Conservation (phyloP, 208 protist genomes). For the Entamoeba dispar region DNA sequence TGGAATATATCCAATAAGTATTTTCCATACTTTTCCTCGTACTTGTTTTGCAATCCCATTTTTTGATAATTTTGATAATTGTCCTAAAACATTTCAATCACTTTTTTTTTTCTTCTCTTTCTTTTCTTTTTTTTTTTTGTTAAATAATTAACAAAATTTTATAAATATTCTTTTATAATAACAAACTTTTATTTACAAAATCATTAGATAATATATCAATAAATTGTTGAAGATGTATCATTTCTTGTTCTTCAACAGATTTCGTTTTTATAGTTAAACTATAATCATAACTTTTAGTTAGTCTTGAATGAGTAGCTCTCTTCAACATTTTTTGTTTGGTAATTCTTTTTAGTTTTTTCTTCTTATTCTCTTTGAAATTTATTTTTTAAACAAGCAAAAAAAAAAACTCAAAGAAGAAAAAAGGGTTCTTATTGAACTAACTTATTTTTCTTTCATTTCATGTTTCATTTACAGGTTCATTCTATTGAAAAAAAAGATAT, state of each 20-base stretch:
- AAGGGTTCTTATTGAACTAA: too few species aligned
- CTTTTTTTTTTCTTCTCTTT: too few species aligned
- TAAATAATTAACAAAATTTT: not conserved
- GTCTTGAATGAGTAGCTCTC: too few species aligned
- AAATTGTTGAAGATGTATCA: not conserved
- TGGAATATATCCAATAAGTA: not conserved
- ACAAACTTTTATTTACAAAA: not conserved
- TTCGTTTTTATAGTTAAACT: not conserved
- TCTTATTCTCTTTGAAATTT: too few species aligned
- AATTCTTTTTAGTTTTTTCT: too few species aligned
- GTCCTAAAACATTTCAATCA: not conserved
- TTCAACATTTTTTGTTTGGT: too few species aligned
- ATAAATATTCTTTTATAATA: not conserved
- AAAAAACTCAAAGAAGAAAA: too few species aligned
- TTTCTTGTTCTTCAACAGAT: not conserved
- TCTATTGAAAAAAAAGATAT: not conserved
- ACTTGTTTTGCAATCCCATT: not conserved
- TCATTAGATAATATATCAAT: not conserved
- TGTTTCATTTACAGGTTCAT: not conserved
- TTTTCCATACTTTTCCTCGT: not conserved
- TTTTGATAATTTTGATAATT: not conserved
- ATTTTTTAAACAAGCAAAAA: too few species aligned
- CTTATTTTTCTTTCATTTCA: not conserved
- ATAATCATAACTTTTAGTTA: too few species aligned
- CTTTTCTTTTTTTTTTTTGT: not conserved